A percentile compares a stretch with the other conserved stretches of the same genome.
phyloP scores from a whole-genome alignment of 768 basidiomycete genomes.

The Pleurotus sapidus region DNA sequence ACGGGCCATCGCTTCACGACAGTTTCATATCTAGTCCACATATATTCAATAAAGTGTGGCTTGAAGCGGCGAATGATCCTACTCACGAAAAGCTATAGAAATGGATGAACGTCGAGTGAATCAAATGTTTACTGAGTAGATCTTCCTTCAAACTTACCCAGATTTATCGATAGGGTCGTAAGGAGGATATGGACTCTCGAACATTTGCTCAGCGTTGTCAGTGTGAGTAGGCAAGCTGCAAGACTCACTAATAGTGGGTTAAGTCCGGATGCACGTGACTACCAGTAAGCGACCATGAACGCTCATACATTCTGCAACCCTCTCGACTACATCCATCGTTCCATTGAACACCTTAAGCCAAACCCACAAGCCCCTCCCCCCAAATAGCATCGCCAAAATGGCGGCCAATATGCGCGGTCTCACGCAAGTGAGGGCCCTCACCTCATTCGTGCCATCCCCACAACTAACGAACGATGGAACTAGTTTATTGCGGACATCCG shows the following conservation, averaged over 20 bases:
- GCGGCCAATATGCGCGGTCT: conserved; percentile 89
- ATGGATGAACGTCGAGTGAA: not conserved
- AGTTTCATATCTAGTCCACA: conserved; percentile 61
- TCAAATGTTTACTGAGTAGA: too few relatives aligned
- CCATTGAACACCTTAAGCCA: too few relatives aligned
- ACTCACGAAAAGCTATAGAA: conserved; percentile 61
- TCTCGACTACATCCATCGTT: too few relatives aligned
- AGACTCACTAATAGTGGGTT: too few relatives aligned
- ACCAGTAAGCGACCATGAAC: too few relatives aligned
- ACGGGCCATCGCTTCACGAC: conserved; percentile 79
- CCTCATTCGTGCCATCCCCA: not conserved
- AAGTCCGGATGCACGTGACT: too few relatives aligned
- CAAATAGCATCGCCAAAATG: conserved; percentile 44
- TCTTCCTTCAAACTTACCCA: conserved; percentile 38
- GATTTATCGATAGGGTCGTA: conserved; percentile 72
- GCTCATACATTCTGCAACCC: too few relatives aligned
- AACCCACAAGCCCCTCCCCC: not conserved
- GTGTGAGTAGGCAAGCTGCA: too few relatives aligned
- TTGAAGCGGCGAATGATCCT: not conserved
- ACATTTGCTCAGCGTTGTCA: conserved; percentile 16
- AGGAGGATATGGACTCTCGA: conserved; percentile 58
- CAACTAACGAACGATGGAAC: conserved; percentile 11
- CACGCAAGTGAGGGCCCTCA: conserved; percentile 67
- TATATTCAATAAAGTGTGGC: not conserved
- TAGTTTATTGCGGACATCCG: conserved; percentile 99